A percentile compares a stretch with the other conserved stretches of the same genome.
Conservation (phyloP, 2,329 filamentous ascomycete species). For the Ustulina deusta region DNA sequence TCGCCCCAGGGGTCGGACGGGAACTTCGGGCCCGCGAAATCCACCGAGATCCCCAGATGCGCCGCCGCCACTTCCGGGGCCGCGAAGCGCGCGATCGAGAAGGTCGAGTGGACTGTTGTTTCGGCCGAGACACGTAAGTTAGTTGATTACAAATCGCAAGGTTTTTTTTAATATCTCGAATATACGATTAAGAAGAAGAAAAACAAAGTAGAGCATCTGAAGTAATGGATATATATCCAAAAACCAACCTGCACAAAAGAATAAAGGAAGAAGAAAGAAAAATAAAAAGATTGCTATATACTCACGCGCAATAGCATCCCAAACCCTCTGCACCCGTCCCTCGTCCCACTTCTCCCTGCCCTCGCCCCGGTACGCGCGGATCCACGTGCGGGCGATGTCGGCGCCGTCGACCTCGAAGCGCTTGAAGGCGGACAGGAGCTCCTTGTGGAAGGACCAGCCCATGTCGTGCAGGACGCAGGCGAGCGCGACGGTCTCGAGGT, state of each 20-base stretch:
- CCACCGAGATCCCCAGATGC: slow-evolving; percentile 38
- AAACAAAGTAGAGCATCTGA: no score
- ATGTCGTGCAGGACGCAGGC: slow-evolving; percentile 43
- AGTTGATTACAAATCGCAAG: background rate
- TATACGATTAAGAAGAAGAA: no score
- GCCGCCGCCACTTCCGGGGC: slow-evolving; percentile 39
- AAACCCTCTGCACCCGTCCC: slow-evolving; percentile 31
- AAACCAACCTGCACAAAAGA: background rate
- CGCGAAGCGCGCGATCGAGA: slow-evolving; percentile 38
- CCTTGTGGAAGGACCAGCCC: slow-evolving; percentile 39
- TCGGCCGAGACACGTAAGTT: slow-evolving; percentile 9
- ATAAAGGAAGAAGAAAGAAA: background rate
- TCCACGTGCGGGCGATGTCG: slow-evolving; percentile 36
- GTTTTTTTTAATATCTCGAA: no score
- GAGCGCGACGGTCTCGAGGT: slow-evolving; percentile 40
- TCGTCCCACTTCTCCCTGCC: slow-evolving; percentile 30
- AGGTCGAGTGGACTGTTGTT: slow-evolving; percentile 39
- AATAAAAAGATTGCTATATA: background rate
- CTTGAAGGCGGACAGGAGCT: slow-evolving; percentile 31
- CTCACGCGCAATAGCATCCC: slow-evolving; percentile 33
- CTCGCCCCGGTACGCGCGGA: slow-evolving; percentile 12
- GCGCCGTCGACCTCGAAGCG: slow-evolving; percentile 45
- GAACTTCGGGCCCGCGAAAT: slow-evolving; percentile 42
- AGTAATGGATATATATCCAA: background rate
- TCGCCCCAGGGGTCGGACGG: slow-evolving; percentile 28